Conservation (phyloP, 352 stramenopile genomes). For the Phytophthora melonis region DNA sequence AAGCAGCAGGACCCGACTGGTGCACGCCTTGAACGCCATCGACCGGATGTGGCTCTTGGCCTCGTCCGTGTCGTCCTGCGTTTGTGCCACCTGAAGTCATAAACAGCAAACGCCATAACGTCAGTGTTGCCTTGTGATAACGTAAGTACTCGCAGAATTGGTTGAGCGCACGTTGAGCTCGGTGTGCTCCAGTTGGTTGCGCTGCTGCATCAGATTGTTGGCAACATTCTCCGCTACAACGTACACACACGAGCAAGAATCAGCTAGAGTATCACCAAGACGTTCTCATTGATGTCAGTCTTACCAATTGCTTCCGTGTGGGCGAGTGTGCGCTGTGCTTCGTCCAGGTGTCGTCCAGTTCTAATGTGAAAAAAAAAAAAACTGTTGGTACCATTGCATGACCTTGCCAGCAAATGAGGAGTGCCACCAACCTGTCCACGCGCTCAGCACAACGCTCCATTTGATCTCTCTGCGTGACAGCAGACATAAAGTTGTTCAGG, state of each 20-base stretch:
- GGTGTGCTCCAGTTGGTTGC: constrained; percentile 72
- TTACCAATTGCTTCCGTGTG: constrained; percentile 78
- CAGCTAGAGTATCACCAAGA: neutral
- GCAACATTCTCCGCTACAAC: constrained; percentile 66
- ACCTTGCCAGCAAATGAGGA: neutral
- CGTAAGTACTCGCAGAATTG: neutral
- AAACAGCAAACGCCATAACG: neutral
- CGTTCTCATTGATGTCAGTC: neutral
- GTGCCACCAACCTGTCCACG: constrained; percentile 47
- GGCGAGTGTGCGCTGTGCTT: constrained; percentile 75
- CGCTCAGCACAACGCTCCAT: constrained; percentile 49
- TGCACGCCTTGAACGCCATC: constrained; percentile 68
- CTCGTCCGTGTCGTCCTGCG: constrained; percentile 70
- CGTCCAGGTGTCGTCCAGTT: constrained; percentile 74
- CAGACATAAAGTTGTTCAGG: neutral
- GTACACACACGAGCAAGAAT: neutral
- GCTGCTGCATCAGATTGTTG: constrained; percentile 77
- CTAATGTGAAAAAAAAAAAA: constrained; percentile 31
- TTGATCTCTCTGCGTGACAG: constrained; percentile 51
- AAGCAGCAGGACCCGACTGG: constrained; percentile 66
- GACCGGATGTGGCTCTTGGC: constrained; percentile 61
- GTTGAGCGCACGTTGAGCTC: constrained; percentile 57
- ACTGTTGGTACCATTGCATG: constrained; percentile 1
- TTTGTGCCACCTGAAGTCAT: constrained; percentile 58
- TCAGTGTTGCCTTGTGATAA: neutral